Percentiles rank a stretch among this genome's conserved stretches.
phyloP scores from a whole-genome alignment of 768 basidiomycete species.

The Boletus vinaceobasis region DNA sequence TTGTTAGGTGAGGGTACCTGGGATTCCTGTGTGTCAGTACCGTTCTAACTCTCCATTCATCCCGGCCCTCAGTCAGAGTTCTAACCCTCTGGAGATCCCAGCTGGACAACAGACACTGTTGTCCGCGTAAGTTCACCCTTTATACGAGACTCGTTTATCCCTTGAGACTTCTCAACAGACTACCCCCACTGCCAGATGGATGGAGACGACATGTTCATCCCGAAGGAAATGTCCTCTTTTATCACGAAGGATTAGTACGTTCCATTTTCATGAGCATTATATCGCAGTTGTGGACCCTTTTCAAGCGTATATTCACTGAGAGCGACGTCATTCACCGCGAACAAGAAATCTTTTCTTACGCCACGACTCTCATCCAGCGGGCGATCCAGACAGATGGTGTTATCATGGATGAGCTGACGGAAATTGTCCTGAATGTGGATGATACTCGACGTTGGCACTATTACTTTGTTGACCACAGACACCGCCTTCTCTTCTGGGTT shows the following conservation, averaged over 20 bases:
- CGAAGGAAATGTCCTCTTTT: constrained; percentile 10
- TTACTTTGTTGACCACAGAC: constrained; percentile 16
- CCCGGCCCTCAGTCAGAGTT: background rate
- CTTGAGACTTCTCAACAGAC: background rate
- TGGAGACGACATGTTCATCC: constrained; percentile 16
- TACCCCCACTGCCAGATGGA: background rate
- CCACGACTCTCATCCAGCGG: constrained; percentile 3
- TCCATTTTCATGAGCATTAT: background rate
- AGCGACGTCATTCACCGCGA: background rate
- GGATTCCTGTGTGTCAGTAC: background rate
- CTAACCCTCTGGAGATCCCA: background rate
- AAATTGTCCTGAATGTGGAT: constrained; percentile 11
- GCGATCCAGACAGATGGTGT: background rate
- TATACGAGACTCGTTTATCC: background rate
- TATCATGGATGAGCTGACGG: constrained; percentile 2
- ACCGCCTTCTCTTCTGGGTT: constrained; percentile 17
- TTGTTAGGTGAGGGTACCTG: background rate
- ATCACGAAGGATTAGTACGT: constrained; percentile 13
- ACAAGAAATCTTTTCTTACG: background rate
- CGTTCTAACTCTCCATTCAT: background rate
- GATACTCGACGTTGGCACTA: constrained; percentile 1
- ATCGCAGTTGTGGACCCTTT: background rate
- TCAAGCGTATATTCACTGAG: constrained; percentile 16
- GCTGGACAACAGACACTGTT: constrained; percentile 7
- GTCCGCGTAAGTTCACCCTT: constrained; percentile 1